Percentiles rank a stretch among this genome's conserved stretches.
Evolutionary conservation across 2,329 filamentous ascomycete genomes (phyloP).

Genomic region (Drechslerella dactyloides): DNA sequence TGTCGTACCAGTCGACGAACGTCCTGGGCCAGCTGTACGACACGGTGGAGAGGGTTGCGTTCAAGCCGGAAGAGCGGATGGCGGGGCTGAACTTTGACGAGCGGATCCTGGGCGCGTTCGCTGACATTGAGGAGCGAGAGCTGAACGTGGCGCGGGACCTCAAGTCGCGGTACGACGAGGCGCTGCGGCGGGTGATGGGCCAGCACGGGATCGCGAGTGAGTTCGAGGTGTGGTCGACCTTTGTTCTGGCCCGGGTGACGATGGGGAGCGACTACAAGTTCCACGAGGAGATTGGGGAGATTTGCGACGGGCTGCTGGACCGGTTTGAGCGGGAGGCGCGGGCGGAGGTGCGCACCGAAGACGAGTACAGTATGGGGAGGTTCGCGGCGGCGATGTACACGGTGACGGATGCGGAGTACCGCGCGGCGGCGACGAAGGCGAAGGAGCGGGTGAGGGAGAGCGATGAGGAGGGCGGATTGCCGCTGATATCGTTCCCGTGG

Average conservation of each 20-base stretch:
- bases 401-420: constrained; percentile 75
- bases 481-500: constrained; percentile 94
- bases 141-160: constrained; percentile 69
- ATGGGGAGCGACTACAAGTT: constrained; percentile 82
- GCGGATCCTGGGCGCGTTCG: constrained; percentile 71
- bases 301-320: constrained; percentile 71
- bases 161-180: constrained; percentile 78
- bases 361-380: constrained; percentile 68
- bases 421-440: constrained; percentile 66
- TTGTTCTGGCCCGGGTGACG: constrained; percentile 76
- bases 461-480: constrained; percentile 66
- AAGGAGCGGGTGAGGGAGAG: too few species aligned
- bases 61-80: constrained; percentile 69
- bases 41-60: constrained; percentile 66
- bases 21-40: constrained; percentile 85
- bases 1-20: constrained; percentile 44
- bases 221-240: constrained; percentile 89
- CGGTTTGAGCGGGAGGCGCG: constrained; percentile 72
- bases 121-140: constrained; percentile 61
- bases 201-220: constrained; percentile 84
- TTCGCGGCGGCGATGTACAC: constrained; percentile 89
- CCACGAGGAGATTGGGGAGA: constrained; percentile 77
- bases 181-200: constrained; percentile 78
- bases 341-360: constrained; percentile 67
- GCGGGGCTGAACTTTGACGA: constrained; percentile 70